Percentiles rank a stretch among this genome's conserved stretches.
phyloP scores from a whole-genome alignment of 176 grass and related monocot genomes.

The Thinopyrum elongatum region DNA sequence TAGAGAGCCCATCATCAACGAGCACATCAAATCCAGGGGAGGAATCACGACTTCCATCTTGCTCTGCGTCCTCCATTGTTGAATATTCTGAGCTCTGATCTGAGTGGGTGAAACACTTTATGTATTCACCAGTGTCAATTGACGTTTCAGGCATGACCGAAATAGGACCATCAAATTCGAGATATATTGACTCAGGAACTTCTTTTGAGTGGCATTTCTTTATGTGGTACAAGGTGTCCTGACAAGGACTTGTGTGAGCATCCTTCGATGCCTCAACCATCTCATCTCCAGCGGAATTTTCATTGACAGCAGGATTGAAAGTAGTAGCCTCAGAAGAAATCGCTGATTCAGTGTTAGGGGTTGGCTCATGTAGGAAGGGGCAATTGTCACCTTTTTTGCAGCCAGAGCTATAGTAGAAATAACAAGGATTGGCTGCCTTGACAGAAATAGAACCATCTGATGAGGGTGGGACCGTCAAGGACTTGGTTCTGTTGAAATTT shows the following conservation, averaged over 20 bases:
- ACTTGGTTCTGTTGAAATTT: slow-evolving; percentile 25
- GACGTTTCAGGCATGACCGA: not conserved
- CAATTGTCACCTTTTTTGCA: slow-evolving; percentile 53
- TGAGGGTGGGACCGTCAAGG: slow-evolving; percentile 2
- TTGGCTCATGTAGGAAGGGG: slow-evolving; percentile 38
- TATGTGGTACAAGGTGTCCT: slow-evolving; percentile 13
- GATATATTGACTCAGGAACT: slow-evolving; percentile 6
- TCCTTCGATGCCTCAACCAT: slow-evolving; percentile 2
- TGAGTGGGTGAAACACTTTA: slow-evolving; percentile 7
- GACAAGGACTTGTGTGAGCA: slow-evolving; percentile 10
- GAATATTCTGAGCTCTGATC: slow-evolving; percentile 33
- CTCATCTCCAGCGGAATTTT: slow-evolving; percentile 24
- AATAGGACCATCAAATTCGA: slow-evolving; percentile 13
- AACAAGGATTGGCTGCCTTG: slow-evolving; percentile 47
- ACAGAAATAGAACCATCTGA: slow-evolving; percentile 26
- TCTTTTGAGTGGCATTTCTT: slow-evolving; percentile 16
- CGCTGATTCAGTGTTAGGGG: not conserved
- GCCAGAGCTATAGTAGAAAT: slow-evolving; percentile 39
- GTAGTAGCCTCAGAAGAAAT: slow-evolving; percentile 23
- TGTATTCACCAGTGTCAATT: not conserved
- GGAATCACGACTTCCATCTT: slow-evolving; percentile 35
- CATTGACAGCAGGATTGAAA: slow-evolving; percentile 13
- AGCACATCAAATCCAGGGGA: slow-evolving; percentile 62
- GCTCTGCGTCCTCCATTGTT: slow-evolving; percentile 25
- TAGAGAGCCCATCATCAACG: slow-evolving; percentile 26